A percentile compares a stretch with the other conserved stretches of the same genome.
phyloP scores from a whole-genome alignment of 2,329 filamentous ascomycete genomes.

The Pseudocercospora vitis region DNA sequence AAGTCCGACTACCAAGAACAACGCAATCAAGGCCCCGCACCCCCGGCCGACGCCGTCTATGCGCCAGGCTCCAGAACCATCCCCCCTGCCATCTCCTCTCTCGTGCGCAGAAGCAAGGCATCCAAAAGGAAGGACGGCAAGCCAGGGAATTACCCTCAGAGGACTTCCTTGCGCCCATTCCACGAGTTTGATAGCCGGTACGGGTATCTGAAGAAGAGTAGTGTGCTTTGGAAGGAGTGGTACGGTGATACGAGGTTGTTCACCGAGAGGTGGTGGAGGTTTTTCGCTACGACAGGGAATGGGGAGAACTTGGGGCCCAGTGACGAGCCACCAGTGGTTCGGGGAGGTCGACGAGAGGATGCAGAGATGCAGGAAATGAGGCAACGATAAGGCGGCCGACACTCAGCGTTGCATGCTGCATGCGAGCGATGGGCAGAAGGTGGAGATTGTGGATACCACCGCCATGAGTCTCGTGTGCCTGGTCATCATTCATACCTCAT shows the following conservation, averaged over 20 bases:
- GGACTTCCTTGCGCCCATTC: neutral
- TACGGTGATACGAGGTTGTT: constrained; percentile 21
- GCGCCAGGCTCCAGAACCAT: neutral
- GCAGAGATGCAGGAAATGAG: too few species aligned
- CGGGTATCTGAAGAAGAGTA: neutral
- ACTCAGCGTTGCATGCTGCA: too few species aligned
- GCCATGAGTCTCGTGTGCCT: too few species aligned
- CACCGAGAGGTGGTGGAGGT: constrained; percentile 16
- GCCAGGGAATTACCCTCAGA: neutral
- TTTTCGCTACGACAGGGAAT: constrained; percentile 8
- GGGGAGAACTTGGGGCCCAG: constrained; percentile 2
- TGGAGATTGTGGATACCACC: too few species aligned
- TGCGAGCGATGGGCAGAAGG: too few species aligned
- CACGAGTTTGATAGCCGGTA: neutral
- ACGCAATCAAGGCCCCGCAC: neutral
- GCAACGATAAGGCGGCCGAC: too few species aligned
- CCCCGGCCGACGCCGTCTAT: neutral
- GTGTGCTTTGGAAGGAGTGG: neutral
- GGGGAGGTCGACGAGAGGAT: neutral
- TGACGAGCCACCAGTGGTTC: neutral
- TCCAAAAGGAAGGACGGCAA: neutral
- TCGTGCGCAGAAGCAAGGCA: neutral
- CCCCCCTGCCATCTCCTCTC: neutral
- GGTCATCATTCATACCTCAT: too few species aligned
- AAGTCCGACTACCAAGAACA: neutral